Evolutionary conservation across 306 rosid species (phyloP).

Genomic region (Fagus crenata): DNA sequence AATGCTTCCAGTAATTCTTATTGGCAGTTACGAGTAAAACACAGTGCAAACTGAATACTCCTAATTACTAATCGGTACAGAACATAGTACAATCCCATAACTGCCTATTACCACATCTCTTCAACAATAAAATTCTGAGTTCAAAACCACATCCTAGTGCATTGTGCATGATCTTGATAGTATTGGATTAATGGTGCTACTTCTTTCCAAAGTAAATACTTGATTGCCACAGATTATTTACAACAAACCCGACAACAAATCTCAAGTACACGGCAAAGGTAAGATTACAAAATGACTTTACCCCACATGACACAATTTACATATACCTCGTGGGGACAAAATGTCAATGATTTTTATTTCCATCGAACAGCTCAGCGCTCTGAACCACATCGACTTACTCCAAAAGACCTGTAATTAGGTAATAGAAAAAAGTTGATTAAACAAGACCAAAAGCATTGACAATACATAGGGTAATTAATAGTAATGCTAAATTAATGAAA

Average conservation of each 20-base stretch:
- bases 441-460: conserved; percentile 40
- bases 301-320: conserved; percentile 41
- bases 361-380: conserved; percentile 44
- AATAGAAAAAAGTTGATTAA: conserved; percentile 33
- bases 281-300: conserved; percentile 31
- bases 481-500: conserved; percentile 16
- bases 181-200: neutral
- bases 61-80: too few species aligned
- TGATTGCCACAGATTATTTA: conserved; percentile 21
- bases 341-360: conserved; percentile 35
- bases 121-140: too few species aligned
- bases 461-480: conserved; percentile 15
- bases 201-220: conserved; percentile 5
- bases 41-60: too few species aligned
- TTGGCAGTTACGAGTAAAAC: too few species aligned
- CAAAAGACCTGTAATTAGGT: conserved; percentile 41
- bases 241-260: conserved; percentile 32
- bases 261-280: conserved; percentile 28
- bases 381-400: conserved; percentile 26
- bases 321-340: conserved; percentile 37
- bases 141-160: conserved; percentile 1
- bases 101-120: too few species aligned
- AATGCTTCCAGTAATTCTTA: conserved; percentile 6
- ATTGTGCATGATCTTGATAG: conserved; percentile 3
- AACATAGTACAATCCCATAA: too few species aligned